Evolutionary conservation across 331 rosid genomes (phyloP).

Genomic region (Spiraea crenata): DNA sequence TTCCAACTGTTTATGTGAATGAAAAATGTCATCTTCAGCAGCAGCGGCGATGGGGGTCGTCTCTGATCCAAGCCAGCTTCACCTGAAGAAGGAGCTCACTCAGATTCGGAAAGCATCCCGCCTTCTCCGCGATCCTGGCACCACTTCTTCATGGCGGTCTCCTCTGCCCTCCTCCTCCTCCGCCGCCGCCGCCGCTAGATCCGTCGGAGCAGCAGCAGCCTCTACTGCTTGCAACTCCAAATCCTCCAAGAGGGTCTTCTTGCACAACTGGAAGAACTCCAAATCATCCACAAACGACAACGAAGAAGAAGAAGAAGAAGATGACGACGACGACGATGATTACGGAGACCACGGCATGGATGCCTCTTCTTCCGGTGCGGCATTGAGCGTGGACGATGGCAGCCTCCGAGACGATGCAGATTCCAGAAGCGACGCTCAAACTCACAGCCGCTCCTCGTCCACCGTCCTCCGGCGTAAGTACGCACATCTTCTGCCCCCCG

Average conservation of each 20-base stretch:
- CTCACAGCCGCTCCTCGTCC: conserved; percentile 48
- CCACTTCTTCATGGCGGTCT: conserved; percentile 88
- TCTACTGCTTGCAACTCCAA: not conserved
- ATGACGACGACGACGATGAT: too few relatives aligned
- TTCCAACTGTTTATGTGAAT: not conserved
- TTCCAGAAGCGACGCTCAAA: conserved; percentile 59
- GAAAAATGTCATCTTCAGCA: conserved; percentile 29
- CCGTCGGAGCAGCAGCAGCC: conserved; percentile 39
- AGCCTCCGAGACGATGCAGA: conserved; percentile 21
- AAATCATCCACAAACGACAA: conserved; percentile 50
- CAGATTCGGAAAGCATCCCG: conserved; percentile 98
- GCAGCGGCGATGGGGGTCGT: conserved; percentile 51
- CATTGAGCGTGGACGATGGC: conserved; percentile 56
- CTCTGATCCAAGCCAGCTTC: conserved; percentile 79
- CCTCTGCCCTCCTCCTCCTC: conserved; percentile 71
- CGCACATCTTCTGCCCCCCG: conserved; percentile 44
- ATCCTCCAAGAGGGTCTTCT: conserved; percentile 49
- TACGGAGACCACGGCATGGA: conserved; percentile 36
- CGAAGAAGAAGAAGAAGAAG: conserved; percentile 25
- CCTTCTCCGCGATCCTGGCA: conserved; percentile 90
- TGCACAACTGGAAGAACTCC: conserved; percentile 80
- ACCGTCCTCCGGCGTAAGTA: conserved; percentile 49
- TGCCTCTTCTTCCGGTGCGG: conserved; percentile 64
- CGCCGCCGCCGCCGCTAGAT: conserved; percentile 33
- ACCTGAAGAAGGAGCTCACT: conserved; percentile 83